These are phyloP conservation scores for Penicillium roqueforti DNA, from an alignment of 495 filamentous ascomycete species.

Conservation along the genomic window DNA sequence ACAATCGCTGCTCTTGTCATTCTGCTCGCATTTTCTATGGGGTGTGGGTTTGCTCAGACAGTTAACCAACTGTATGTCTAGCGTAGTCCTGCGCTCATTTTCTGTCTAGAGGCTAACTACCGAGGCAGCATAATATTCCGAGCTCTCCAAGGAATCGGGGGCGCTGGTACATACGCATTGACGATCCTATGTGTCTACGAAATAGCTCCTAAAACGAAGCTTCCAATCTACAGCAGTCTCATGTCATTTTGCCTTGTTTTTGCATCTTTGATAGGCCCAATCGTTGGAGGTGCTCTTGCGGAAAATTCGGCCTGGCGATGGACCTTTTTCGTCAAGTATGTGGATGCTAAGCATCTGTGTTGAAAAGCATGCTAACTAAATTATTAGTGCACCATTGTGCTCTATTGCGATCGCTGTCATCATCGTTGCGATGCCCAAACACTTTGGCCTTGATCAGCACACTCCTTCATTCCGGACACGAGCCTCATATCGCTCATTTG, in stretches of 20 bases:
- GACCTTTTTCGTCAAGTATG: slow-evolving; percentile 60
- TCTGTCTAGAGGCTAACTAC: background rate
- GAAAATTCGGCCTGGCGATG: slow-evolving; percentile 54
- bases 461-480: slow-evolving; percentile 26
- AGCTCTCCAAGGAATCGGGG: slow-evolving; percentile 55
- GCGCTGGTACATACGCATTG: slow-evolving; percentile 51
- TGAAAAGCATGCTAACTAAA: background rate
- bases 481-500: slow-evolving; percentile 28
- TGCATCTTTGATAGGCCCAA: slow-evolving; percentile 40
- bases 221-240: slow-evolving; percentile 42
- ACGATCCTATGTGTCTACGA: slow-evolving; percentile 43
- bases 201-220: slow-evolving; percentile 47
- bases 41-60: slow-evolving; percentile 49
- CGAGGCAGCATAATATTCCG: slow-evolving; percentile 47
- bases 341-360: background rate
- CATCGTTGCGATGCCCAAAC: slow-evolving; percentile 25
- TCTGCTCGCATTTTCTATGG: slow-evolving; percentile 53
- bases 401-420: slow-evolving; percentile 20
- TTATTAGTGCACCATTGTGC: slow-evolving; percentile 20
- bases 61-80: slow-evolving; percentile 49
- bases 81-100: background rate
- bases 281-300: slow-evolving; percentile 60
- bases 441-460: slow-evolving; percentile 28
- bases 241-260: slow-evolving; percentile 46
- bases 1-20: slow-evolving; percentile 48